phyloP scores from a whole-genome alignment of 306 rosid genomes.

The Carpinus fangiana region DNA sequence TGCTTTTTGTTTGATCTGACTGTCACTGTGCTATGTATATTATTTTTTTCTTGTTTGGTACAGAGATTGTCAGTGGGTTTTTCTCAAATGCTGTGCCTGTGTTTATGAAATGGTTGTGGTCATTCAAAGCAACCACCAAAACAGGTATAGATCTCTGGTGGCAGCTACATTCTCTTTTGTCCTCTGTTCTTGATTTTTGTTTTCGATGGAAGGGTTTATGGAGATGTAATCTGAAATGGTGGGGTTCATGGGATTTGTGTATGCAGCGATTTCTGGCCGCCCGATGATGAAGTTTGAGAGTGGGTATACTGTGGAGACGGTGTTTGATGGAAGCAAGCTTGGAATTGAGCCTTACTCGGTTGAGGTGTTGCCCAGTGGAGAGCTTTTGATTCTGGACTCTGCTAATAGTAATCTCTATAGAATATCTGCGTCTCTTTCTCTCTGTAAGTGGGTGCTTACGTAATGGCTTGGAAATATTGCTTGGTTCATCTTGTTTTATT shows the following conservation, averaged over 20 bases:
- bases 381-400: conserved; percentile 87
- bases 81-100: conserved; percentile 69
- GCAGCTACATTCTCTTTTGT: conserved; percentile 5
- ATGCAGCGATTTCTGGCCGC: conserved; percentile 65
- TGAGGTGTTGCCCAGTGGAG: conserved; percentile 76
- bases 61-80: conserved; percentile 69
- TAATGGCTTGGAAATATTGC: conserved; percentile 11
- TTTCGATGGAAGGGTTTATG: conserved; percentile 4
- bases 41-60: conserved; percentile 10
- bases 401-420: conserved; percentile 75
- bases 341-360: conserved; percentile 90
- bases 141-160: conserved; percentile 64
- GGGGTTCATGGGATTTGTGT: conserved; percentile 4
- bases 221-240: conserved; percentile 25
- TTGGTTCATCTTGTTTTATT: conserved; percentile 18
- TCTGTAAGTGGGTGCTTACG: conserved; percentile 57
- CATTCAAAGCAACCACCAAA: conserved; percentile 73
- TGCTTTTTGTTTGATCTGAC: conserved; percentile 24
- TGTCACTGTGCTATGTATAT: conserved; percentile 25
- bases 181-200: neutral
- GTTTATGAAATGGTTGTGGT: conserved; percentile 75
- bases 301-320: conserved; percentile 89
- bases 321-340: conserved; percentile 96
- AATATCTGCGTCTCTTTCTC: conserved; percentile 83
- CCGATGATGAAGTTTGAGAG: conserved; percentile 91